A percentile compares a stretch with the other conserved stretches of the same genome.
These are phyloP conservation scores for Choiromyces venosus DNA, from an alignment of 495 filamentous ascomycete species.

Conservation along the genomic window DNA sequence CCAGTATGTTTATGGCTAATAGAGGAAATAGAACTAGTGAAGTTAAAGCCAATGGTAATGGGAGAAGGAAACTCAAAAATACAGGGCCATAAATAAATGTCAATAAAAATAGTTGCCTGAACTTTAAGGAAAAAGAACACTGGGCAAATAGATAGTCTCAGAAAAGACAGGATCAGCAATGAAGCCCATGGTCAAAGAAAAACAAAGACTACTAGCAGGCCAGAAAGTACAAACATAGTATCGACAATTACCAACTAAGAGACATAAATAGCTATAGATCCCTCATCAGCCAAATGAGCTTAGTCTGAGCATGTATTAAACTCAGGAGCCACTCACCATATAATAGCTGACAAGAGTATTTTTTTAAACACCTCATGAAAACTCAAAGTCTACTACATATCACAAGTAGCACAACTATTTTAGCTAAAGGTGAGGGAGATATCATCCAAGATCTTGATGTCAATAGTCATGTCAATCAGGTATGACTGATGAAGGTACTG, in stretches of 20 bases:
- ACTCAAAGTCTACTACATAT: not conserved
- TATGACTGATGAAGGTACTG: not conserved
- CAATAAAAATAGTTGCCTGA: too few species aligned
- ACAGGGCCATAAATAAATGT: too few species aligned
- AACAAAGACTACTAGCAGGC: too few species aligned
- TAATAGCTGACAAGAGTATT: not conserved
- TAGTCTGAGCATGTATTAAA: not conserved
- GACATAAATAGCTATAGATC: not conserved
- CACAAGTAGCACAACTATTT: not conserved
- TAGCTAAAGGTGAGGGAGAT: not conserved
- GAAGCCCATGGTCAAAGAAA: too few species aligned
- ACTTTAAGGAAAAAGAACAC: too few species aligned
- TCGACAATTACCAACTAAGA: not conserved
- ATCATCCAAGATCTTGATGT: not conserved
- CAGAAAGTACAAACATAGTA: not conserved
- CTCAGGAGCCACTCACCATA: not conserved
- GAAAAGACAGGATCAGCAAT: too few species aligned
- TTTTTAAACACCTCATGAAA: not conserved
- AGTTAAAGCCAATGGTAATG: too few species aligned
- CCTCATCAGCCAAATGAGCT: not conserved
- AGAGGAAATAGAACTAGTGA: too few species aligned
- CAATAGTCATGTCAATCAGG: not conserved
- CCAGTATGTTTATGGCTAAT: too few species aligned
- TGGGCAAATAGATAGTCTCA: too few species aligned
- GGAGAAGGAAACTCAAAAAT: too few species aligned